Evolutionary conservation across 371 early-diverging fungal species (phyloP).

Genomic region (Mucor saturninus): DNA sequence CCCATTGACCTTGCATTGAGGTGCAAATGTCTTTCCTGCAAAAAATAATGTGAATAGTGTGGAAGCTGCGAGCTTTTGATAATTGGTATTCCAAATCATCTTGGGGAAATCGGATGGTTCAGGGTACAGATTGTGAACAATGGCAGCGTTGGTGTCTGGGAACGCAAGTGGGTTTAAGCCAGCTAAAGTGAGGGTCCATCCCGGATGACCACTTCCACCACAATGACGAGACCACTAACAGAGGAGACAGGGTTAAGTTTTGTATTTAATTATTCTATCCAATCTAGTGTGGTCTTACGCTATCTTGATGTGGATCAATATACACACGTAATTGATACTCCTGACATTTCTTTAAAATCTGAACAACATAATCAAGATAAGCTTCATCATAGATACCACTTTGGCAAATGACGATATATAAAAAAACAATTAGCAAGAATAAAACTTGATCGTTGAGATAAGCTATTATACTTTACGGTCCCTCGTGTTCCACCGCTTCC

Average conservation of each 20-base stretch:
- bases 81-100: constrained; percentile 92
- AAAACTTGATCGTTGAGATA: not conserved
- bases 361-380: constrained; percentile 78
- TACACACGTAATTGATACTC: constrained; percentile 76
- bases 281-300: constrained; percentile 38
- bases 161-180: constrained; percentile 74
- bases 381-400: constrained; percentile 86
- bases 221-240: constrained; percentile 73
- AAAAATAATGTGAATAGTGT: constrained; percentile 88
- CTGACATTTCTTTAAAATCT: constrained; percentile 65
- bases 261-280: not conserved
- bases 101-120: constrained; percentile 69
- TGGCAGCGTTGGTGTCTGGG: constrained; percentile 69
- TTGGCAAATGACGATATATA: constrained; percentile 8
- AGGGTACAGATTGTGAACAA: constrained; percentile 76
- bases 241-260: not conserved
- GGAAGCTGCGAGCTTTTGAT: constrained; percentile 79
- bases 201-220: constrained; percentile 88
- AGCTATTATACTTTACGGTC: constrained; percentile 59
- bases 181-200: constrained; percentile 80
- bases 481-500: constrained; percentile 86
- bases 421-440: constrained; percentile 22
- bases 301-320: constrained; percentile 85
- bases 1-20: constrained; percentile 58
- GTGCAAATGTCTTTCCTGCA: constrained; percentile 79